A percentile compares a stretch with the other conserved stretches of the same genome.
These are phyloP conservation scores for Alternaria hordeiaustralica DNA, from an alignment of 2,329 filamentous ascomycete species.

Conservation along the genomic window DNA sequence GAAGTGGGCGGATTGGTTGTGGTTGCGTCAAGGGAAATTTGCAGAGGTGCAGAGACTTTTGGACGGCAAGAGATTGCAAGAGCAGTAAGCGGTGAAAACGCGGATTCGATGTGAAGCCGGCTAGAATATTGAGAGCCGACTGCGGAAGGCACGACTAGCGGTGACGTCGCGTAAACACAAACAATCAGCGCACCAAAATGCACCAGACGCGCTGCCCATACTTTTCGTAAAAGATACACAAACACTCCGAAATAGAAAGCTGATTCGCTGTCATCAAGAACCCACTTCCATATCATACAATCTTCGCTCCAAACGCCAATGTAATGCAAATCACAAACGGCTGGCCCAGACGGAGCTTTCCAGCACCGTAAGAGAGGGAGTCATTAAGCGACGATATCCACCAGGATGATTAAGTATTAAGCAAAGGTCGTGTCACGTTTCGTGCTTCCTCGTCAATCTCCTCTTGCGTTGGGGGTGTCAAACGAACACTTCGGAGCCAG, in stretches of 20 bases:
- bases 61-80: background rate
- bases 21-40: background rate
- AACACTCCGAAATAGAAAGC: background rate
- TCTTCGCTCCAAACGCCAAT: background rate
- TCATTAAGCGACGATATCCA: background rate
- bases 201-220: background rate
- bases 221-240: background rate
- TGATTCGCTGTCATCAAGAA: background rate
- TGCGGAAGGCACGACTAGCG: background rate
- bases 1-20: background rate
- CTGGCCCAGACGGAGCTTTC: background rate
- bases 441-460: background rate
- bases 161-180: background rate
- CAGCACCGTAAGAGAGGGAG: background rate
- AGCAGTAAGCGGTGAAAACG: background rate
- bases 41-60: background rate
- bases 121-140: background rate
- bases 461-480: background rate
- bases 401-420: background rate
- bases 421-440: background rate
- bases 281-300: background rate
- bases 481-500: background rate
- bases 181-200: background rate
- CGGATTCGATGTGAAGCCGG: background rate
- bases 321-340: background rate